These are phyloP conservation scores for Fusarium solani-melongenae DNA, from an alignment of 2,329 filamentous ascomycete species.

Conservation along the genomic window DNA sequence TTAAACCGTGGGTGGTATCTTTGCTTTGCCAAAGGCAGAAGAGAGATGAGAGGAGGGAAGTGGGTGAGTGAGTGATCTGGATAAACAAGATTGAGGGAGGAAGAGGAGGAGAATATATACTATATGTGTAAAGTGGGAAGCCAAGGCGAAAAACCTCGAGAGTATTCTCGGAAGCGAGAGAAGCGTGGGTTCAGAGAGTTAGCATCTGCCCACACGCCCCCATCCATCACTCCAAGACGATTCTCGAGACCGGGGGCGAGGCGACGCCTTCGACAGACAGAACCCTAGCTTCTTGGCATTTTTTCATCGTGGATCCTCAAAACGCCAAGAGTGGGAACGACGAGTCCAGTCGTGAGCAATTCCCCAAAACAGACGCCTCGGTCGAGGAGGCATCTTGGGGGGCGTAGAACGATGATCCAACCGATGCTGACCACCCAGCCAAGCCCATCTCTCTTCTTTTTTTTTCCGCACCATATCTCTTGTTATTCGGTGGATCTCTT, in stretches of 20 bases:
- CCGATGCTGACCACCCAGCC: background rate
- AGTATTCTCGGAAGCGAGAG: background rate
- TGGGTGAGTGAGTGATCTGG: constrained; percentile 10
- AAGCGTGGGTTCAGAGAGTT: background rate
- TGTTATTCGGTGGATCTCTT: background rate
- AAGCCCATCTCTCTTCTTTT: background rate
- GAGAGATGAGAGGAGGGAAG: background rate
- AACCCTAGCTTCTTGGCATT: constrained; percentile 5
- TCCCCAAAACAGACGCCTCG: constrained; percentile 14
- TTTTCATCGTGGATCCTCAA: constrained; percentile 13
- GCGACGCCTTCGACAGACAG: background rate
- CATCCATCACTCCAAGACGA: constrained; percentile 10
- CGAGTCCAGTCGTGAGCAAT: constrained; percentile 15
- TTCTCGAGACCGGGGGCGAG: background rate
- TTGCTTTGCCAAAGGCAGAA: constrained; percentile 5
- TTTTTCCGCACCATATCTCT: background rate
- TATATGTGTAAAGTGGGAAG: background rate
- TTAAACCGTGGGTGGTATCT: background rate
- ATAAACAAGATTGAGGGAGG: background rate
- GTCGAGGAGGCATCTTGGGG: constrained; percentile 9
- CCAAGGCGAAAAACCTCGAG: background rate
- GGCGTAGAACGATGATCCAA: background rate
- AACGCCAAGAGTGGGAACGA: constrained; percentile 36
- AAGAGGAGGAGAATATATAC: constrained; percentile 14
- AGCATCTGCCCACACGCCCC: constrained; percentile 16